Evolutionary conservation across 2,329 filamentous ascomycete species (phyloP), one percentile per base, ranked within the genome.

Genomic region (Ophioceras dolichostomum): DNA sequence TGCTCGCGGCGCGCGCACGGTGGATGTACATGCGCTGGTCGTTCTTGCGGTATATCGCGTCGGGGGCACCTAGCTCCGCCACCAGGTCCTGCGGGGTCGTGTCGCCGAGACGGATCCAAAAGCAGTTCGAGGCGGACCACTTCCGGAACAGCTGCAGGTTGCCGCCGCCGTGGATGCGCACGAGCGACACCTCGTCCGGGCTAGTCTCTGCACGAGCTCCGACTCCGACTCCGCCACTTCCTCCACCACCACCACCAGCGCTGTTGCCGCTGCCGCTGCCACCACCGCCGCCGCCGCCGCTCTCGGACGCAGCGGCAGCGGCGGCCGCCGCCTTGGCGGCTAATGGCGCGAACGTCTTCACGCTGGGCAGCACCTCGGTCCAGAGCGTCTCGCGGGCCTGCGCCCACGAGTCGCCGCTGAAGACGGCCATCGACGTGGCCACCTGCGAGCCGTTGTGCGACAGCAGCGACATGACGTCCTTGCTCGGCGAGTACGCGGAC

Each of bases 41-140:
- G 50, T 83, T 85, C 60, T 94, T 94, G 44, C 83, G 76, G 58
- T 95, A 95, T 32, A 94, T 93, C 16, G 88, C 85, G 55, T 95
- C 89, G 2, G 91, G 91, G 5, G 91, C 86, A 0, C 91, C 91
- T 7, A 98, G 71, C 51, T 94, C 88, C 40, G 84, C 81, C 16
- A 96, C 75, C 3, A 98, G 64, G 47, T 96, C 87, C 60, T 98
- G 91, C 0, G 87, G 84, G 2, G 85, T 93, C 0, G 89, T 96
- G 52, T 91, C 78, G 32, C 86, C 86, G 0, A 98, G 65, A 3
- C 67, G 68, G 38, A 98, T 80, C 62, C 73, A 78, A 40, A 87
- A 75, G 6, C 43, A 47, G 19, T 39, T 13, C 17, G 38, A 26
- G 20, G 35, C 14, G 19, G 32, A 26, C 62, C 73, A 75, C 44